Conservation (phyloP, 2,329 filamentous ascomycete genomes). For the Fusarium sp. region DNA sequence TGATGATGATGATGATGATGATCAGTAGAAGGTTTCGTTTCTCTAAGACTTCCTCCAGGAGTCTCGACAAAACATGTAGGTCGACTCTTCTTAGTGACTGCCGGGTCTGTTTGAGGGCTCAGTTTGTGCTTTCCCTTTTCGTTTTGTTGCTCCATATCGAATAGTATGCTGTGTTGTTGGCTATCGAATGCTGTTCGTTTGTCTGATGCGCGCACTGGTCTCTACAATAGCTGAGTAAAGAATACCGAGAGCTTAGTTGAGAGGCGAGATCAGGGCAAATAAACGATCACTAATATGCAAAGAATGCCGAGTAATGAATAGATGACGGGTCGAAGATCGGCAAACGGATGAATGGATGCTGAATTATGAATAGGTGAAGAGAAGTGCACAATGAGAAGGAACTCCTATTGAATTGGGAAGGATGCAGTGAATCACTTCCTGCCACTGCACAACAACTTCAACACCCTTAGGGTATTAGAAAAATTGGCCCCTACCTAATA, state of each 20-base stretch:
- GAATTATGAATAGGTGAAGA: not conserved
- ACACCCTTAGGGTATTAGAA: not conserved
- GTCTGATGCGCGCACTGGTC: not conserved
- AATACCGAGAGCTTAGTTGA: not conserved
- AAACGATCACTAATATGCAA: not conserved
- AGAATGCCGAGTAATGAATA: not conserved
- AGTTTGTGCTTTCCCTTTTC: conserved; percentile 22
- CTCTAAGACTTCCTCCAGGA: conserved; percentile 31
- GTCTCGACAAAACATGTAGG: conserved; percentile 23
- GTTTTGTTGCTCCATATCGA: conserved; percentile 12
- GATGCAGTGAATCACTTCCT: not conserved
- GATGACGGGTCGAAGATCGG: not conserved
- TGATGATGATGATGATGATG: not conserved
- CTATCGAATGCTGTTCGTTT: not conserved
- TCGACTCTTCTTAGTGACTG: conserved; percentile 17
- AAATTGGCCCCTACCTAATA: too few species aligned
- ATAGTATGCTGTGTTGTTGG: not conserved
- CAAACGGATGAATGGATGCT: not conserved
- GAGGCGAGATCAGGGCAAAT: not conserved
- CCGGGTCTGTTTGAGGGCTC: conserved; percentile 17
- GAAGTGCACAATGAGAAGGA: not conserved
- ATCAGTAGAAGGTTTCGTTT: conserved; percentile 9
- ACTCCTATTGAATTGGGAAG: not conserved
- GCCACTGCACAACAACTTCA: not conserved
- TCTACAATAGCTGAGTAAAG: not conserved